Conservation (phyloP, 208 protist genomes). For the Trypanosoma brucei region DNA sequence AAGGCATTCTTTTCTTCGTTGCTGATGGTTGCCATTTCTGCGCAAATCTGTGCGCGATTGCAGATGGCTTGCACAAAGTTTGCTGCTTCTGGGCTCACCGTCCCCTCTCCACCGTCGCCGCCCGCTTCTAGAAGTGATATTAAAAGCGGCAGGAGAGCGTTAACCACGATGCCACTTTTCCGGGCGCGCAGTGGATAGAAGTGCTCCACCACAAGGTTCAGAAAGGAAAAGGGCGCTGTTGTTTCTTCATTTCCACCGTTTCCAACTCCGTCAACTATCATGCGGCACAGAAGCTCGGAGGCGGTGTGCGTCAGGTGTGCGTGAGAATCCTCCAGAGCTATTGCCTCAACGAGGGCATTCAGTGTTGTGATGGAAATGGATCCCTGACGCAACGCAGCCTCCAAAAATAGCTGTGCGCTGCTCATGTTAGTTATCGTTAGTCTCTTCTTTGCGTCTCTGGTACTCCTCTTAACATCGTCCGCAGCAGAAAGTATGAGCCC, state of each 20-base stretch:
- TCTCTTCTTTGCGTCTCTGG: not conserved
- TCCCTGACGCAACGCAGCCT: conserved; percentile 28
- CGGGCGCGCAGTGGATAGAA: conserved; percentile 19
- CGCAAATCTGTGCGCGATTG: conserved; percentile 21
- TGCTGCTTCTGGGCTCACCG: conserved; percentile 27
- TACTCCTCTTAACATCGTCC: not conserved
- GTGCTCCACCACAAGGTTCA: conserved; percentile 14
- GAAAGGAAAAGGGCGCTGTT: conserved; percentile 9
- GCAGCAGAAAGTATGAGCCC: conserved; percentile 25
- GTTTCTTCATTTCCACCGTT: conserved; percentile 9
- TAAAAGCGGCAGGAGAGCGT: conserved; percentile 16
- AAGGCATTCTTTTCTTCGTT: conserved; percentile 25
- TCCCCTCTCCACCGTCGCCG: not conserved
- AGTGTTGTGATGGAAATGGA: conserved; percentile 50
- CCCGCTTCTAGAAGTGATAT: conserved; percentile 10
- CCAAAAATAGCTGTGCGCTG: conserved; percentile 22
- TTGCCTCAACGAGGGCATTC: conserved; percentile 62
- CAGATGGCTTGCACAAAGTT: conserved; percentile 62
- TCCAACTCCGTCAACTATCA: conserved; percentile 30
- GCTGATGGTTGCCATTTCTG: conserved; percentile 5
- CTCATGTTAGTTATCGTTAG: not conserved
- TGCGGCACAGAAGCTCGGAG: conserved; percentile 42
- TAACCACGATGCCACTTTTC: conserved; percentile 3
- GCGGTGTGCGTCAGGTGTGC: conserved; percentile 39
- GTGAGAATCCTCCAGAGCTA: conserved; percentile 61